phyloP scores from a whole-genome alignment of 2,329 filamentous ascomycete species.

The Talaromyces sp. region DNA sequence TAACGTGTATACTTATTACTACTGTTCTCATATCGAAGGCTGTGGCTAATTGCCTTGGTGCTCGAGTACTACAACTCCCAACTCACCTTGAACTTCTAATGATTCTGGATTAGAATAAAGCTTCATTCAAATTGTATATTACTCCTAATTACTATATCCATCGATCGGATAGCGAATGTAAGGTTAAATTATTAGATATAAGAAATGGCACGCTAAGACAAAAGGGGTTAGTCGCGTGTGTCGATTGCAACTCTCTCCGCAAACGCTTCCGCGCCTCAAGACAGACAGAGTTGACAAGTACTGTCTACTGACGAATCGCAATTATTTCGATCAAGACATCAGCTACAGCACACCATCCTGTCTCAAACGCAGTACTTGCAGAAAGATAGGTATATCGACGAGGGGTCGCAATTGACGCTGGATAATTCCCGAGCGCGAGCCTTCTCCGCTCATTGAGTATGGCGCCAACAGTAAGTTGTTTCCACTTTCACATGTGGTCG shows the following conservation, averaged over 20 bases:
- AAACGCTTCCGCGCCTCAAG: slow-evolving; percentile 13
- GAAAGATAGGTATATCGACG: neutral
- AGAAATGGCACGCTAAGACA: slow-evolving; percentile 8
- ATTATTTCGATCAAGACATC: neutral
- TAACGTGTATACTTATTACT: slow-evolving; percentile 13
- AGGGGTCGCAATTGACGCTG: slow-evolving; percentile 1
- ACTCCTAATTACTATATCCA: too few relatives aligned
- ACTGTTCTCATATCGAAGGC: slow-evolving; percentile 8
- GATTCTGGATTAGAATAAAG: neutral
- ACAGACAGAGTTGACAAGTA: neutral
- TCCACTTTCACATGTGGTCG: neutral
- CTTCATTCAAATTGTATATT: too few relatives aligned
- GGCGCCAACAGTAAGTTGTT: slow-evolving; percentile 20
- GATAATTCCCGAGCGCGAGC: neutral
- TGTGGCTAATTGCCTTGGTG: neutral
- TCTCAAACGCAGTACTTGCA: neutral
- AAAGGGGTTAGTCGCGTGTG: slow-evolving; percentile 14
- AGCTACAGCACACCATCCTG: too few relatives aligned
- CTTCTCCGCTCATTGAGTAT: slow-evolving; percentile 12
- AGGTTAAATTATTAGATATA: neutral
- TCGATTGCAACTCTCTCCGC: slow-evolving; percentile 6
- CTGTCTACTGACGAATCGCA: neutral
- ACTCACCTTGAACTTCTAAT: neutral
- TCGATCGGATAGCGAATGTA: too few relatives aligned
- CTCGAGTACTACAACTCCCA: neutral